Percentiles rank a stretch among this genome's conserved stretches.
Evolutionary conservation across 306 rosid genomes (phyloP).

Genomic region (Potentilla sterilis): DNA sequence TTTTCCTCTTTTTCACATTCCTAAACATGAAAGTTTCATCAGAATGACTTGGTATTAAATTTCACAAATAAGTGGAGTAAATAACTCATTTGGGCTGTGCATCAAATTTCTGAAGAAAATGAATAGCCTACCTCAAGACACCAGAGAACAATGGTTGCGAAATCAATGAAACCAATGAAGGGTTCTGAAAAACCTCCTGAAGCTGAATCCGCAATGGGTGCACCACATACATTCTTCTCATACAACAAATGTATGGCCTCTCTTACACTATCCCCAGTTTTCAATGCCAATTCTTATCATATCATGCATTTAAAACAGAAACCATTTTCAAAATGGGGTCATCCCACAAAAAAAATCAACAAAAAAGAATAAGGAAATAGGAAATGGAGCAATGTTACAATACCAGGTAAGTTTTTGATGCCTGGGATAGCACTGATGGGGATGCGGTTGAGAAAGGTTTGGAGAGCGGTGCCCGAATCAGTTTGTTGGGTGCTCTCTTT

Average conservation of each 20-base stretch:
- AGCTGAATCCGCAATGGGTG: conserved; percentile 39
- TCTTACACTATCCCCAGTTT: conserved; percentile 46
- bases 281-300: conserved; percentile 50
- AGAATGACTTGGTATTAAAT: background rate
- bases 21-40: conserved; percentile 14
- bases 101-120: background rate
- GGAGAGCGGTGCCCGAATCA: conserved; percentile 53
- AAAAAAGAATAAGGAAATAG: background rate
- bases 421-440: conserved; percentile 48
- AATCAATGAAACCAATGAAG: conserved; percentile 43
- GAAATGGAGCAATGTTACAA: background rate
- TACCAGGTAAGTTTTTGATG: conserved; percentile 47
- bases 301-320: background rate
- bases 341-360: background rate
- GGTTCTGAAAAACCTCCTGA: conserved; percentile 34
- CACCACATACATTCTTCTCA: conserved; percentile 40
- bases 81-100: background rate
- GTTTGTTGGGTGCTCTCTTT: background rate
- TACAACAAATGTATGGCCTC: conserved; percentile 50
- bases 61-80: background rate
- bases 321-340: background rate
- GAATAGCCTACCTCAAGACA: conserved; percentile 48
- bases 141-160: conserved; percentile 60
- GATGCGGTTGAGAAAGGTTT: conserved; percentile 48
- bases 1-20: conserved; percentile 36